Evolutionary conservation across 2,329 filamentous ascomycete genomes (phyloP).

Genomic region (Fusarium sterilihyphosum): DNA sequence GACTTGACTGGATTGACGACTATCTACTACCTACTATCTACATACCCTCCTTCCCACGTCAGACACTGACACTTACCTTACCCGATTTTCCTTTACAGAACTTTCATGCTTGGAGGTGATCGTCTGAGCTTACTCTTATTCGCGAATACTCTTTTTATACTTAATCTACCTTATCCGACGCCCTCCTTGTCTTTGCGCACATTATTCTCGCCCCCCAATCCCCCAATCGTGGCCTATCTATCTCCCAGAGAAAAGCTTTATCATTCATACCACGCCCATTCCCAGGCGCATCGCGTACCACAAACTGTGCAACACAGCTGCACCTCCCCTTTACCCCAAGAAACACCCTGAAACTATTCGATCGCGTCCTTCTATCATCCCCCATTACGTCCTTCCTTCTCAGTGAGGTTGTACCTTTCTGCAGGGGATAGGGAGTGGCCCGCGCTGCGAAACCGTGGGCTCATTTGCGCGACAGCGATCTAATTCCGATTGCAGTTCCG

Average conservation of each 20-base stretch:
- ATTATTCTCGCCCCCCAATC: background rate
- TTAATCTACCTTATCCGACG: background rate
- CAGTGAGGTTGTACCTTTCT: conserved; percentile 18
- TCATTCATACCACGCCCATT: conserved; percentile 14
- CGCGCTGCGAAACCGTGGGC: conserved; percentile 32
- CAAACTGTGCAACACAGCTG: conserved; percentile 29
- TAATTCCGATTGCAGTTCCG: conserved; percentile 4
- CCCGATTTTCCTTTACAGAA: background rate
- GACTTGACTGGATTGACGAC: background rate
- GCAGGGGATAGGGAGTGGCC: conserved; percentile 29
- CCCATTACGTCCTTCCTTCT: background rate
- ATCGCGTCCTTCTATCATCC: background rate
- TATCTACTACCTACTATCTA: background rate
- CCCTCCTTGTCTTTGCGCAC: background rate
- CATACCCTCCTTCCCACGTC: conserved; percentile 2
- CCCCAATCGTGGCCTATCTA: conserved; percentile 6
- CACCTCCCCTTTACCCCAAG: background rate
- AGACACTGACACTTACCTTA: background rate
- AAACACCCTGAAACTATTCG: background rate
- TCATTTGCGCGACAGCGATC: conserved; percentile 35
- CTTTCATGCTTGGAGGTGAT: background rate
- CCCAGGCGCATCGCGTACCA: conserved; percentile 18
- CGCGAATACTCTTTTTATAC: conserved; percentile 12
- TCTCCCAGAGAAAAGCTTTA: conserved; percentile 22
- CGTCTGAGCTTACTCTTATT: conserved; percentile 20